phyloP scores from a whole-genome alignment of 495 filamentous ascomycete species.

The Elasticomyces elasticus region DNA sequence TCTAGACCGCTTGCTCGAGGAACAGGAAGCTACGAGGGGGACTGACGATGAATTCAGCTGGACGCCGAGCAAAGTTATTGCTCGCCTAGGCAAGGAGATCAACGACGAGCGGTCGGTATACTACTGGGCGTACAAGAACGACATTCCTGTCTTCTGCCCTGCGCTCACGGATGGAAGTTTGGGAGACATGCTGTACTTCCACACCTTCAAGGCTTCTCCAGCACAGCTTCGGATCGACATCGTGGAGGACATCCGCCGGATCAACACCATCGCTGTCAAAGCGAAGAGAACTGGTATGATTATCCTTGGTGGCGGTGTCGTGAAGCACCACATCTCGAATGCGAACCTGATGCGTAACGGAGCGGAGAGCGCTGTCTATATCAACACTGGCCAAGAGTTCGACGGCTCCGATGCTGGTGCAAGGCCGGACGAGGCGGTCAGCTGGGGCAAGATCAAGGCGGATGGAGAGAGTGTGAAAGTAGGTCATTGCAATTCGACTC shows the following conservation, averaged over 20 bases:
- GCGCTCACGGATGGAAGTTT: conserved; percentile 89
- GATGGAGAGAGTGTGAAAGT: conserved; percentile 82
- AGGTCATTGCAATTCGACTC: conserved; percentile 12
- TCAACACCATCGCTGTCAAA: conserved; percentile 79
- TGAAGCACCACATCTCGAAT: conserved; percentile 98
- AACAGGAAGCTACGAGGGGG: conserved; percentile 66
- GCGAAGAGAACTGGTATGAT: conserved; percentile 85
- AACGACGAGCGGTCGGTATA: conserved; percentile 78
- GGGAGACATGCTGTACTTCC: conserved; percentile 96
- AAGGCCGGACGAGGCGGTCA: conserved; percentile 90
- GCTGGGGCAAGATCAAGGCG: conserved; percentile 94
- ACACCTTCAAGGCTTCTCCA: conserved; percentile 80
- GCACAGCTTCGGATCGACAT: conserved; percentile 73
- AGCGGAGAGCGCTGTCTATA: conserved; percentile 89
- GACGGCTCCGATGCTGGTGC: conserved; percentile 96
- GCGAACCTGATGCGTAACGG: conserved; percentile 95
- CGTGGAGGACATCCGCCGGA: conserved; percentile 74
- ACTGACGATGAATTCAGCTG: conserved; percentile 64
- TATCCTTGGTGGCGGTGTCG: conserved; percentile 80
- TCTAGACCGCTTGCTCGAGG: conserved; percentile 78
- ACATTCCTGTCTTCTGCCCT: conserved; percentile 93
- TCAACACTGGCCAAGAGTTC: conserved; percentile 94
- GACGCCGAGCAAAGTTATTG: conserved; percentile 83
- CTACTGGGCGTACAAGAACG: conserved; percentile 89
- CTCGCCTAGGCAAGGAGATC: conserved; percentile 80